These are phyloP conservation scores for Phytophthora melonis DNA, from an alignment of 352 stramenopile species.

Conservation along the genomic window DNA sequence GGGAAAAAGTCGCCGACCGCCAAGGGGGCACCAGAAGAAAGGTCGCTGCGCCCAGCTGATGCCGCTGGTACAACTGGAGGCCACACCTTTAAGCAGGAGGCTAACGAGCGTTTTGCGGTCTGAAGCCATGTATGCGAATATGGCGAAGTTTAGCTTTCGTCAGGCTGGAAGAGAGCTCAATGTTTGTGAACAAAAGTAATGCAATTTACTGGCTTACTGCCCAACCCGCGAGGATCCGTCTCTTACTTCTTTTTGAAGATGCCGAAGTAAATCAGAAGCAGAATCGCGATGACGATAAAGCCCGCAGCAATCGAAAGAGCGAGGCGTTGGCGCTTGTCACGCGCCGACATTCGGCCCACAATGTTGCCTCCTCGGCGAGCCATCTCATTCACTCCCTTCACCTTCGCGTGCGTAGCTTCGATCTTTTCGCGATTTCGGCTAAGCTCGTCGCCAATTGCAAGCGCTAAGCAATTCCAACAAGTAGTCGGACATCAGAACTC, in stretches of 20 bases:
- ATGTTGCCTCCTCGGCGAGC: constrained; percentile 84
- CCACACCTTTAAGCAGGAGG: constrained; percentile 61
- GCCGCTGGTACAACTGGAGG: constrained; percentile 46
- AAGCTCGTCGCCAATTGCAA: constrained; percentile 87
- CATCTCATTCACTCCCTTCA: constrained; percentile 90
- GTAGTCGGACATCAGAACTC: constrained; percentile 2
- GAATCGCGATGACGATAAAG: constrained; percentile 86
- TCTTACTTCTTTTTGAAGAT: constrained; percentile 87
- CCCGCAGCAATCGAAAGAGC: constrained; percentile 75
- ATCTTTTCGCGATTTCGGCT: constrained; percentile 89
- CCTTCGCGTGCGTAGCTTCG: constrained; percentile 80
- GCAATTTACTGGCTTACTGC: constrained; percentile 27
- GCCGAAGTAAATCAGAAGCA: constrained; percentile 90
- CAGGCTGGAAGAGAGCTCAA: neutral
- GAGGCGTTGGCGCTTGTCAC: constrained; percentile 82
- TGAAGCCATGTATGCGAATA: constrained; percentile 28
- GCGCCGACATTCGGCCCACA: constrained; percentile 84
- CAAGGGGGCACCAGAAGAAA: constrained; percentile 36
- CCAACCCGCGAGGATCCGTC: neutral
- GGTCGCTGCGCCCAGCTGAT: constrained; percentile 42
- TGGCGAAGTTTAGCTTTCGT: neutral
- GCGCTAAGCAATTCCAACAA: constrained; percentile 39
- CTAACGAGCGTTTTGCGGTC: constrained; percentile 74
- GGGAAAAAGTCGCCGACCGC: constrained; percentile 35
- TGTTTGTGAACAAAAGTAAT: constrained; percentile 37